Conservation (phyloP, 257 asterid genomes). For the Lantana camara region DNA sequence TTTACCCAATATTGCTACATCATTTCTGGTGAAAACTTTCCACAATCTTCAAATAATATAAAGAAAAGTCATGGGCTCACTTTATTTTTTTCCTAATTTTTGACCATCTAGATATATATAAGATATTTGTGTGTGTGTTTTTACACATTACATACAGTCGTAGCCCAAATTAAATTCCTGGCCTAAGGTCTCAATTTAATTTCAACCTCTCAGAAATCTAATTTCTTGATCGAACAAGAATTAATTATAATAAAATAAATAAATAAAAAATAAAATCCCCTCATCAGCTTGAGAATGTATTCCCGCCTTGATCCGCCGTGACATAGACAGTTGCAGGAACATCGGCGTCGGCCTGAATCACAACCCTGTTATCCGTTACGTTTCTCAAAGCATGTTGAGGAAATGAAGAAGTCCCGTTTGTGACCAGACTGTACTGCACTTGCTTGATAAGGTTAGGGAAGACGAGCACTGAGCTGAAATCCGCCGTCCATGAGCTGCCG, state of each 20-base stretch:
- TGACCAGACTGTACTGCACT: constrained; percentile 64
- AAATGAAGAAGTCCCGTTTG: constrained; percentile 39
- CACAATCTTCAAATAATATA: neutral
- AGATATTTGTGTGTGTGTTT: neutral
- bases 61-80: neutral
- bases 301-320: constrained; percentile 70
- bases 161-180: neutral
- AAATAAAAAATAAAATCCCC: neutral
- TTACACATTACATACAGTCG: neutral
- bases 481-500: constrained; percentile 66
- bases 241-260: too few species aligned
- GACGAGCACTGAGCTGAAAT: constrained; percentile 60
- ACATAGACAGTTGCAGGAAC: constrained; percentile 60
- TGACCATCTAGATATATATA: neutral
- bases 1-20: neutral
- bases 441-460: constrained; percentile 56
- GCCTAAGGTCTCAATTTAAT: too few species aligned
- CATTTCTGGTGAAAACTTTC: neutral
- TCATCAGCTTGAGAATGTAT: constrained; percentile 18
- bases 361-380: constrained; percentile 53
- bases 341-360: constrained; percentile 52
- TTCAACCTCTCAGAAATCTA: neutral
- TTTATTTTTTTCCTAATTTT: neutral
- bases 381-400: constrained; percentile 65
- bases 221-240: neutral